Conservation (phyloP, 345 rosid genomes). For the Gossypium stocksii region DNA sequence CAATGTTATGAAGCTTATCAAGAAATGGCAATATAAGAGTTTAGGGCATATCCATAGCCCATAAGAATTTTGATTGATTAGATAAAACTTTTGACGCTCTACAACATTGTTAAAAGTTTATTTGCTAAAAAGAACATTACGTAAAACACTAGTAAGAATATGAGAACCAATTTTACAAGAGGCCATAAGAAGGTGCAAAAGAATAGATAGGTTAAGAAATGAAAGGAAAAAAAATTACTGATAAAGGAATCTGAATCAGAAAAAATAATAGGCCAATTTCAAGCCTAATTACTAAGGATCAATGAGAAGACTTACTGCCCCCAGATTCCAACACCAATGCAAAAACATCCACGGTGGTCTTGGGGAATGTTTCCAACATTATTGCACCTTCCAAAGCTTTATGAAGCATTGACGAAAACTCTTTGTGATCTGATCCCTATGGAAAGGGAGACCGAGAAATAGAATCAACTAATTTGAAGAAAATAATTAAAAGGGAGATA, state of each 20-base stretch:
- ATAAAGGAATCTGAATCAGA: not conserved
- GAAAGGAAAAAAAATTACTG: not conserved
- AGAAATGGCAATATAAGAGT: not conserved
- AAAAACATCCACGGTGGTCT: conserved; percentile 93
- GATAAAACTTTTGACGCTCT: not conserved
- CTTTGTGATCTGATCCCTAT: conserved; percentile 78
- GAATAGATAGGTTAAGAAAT: not conserved
- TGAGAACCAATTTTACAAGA: no score
- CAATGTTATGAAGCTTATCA: conserved; percentile 4
- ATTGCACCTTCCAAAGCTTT: conserved; percentile 91
- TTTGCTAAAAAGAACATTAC: not conserved
- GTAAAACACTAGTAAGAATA: not conserved
- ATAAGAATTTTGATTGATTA: not conserved
- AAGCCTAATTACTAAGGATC: not conserved
- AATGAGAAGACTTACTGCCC: conserved; percentile 63
- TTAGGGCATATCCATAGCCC: not conserved
- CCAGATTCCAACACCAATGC: conserved; percentile 95
- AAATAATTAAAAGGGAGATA: not conserved
- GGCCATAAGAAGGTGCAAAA: no score
- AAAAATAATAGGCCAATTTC: conserved; percentile 6
- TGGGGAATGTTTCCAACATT: conserved; percentile 79
- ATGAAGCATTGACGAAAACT: conserved; percentile 80
- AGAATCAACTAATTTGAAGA: conserved; percentile 12
- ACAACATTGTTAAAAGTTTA: not conserved
- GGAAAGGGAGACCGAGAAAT: conserved; percentile 12